These are phyloP conservation scores for Bolboschoenus planiculmis DNA, from an alignment of 176 grass and related monocot genomes.

Conservation along the genomic window DNA sequence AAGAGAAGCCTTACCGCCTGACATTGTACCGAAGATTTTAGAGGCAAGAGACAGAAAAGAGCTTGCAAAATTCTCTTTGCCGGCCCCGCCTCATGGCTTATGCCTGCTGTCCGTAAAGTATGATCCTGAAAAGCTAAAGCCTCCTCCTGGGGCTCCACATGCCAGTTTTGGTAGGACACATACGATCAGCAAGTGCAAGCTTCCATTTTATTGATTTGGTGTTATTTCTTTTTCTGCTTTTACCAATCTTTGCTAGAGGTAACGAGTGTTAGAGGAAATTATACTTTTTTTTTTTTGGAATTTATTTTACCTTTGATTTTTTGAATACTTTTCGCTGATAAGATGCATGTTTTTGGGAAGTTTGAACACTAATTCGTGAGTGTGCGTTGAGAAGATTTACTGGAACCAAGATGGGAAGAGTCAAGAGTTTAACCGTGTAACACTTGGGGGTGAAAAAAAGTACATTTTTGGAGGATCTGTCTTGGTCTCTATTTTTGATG, in stretches of 20 bases:
- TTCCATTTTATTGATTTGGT: constrained; percentile 65
- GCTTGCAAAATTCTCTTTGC: constrained; percentile 70
- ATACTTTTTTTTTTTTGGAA: background rate
- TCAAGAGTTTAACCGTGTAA: no score
- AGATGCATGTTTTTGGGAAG: background rate
- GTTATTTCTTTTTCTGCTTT: background rate
- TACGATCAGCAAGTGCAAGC: constrained; percentile 74
- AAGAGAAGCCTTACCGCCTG: constrained; percentile 64
- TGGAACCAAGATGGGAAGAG: background rate
- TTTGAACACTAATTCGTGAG: background rate
- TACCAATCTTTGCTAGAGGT: background rate
- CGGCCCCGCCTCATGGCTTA: constrained; percentile 72
- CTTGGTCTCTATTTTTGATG: background rate
- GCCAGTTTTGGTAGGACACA: constrained; percentile 67
- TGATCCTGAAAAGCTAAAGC: constrained; percentile 54
- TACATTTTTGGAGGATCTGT: background rate
- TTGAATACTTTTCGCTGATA: background rate
- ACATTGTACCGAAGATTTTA: constrained; percentile 60
- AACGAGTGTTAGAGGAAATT: background rate
- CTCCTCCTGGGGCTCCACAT: constrained; percentile 54
- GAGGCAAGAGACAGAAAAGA: constrained; percentile 54
- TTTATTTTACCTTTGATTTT: background rate
- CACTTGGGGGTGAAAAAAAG: background rate
- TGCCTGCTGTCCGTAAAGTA: constrained; percentile 85
- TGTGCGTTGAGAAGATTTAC: background rate